These are phyloP conservation scores for Xylaria sp. DNA, from an alignment of 2,329 filamentous ascomycete species.

Conservation along the genomic window DNA sequence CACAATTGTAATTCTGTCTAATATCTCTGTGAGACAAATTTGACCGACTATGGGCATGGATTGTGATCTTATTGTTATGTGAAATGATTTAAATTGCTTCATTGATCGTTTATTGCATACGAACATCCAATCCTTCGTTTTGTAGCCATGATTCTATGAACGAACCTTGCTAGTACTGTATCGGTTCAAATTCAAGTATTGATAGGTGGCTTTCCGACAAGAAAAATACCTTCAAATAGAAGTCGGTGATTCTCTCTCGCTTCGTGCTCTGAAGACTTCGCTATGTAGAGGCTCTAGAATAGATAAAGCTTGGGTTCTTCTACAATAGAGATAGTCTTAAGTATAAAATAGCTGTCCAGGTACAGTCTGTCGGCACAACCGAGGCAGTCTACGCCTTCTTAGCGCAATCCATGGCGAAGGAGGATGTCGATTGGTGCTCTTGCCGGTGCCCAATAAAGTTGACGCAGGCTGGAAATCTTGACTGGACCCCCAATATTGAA, in stretches of 20 bases:
- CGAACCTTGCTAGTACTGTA: too few relatives aligned
- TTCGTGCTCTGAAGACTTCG: too few relatives aligned
- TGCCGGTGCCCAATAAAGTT: neutral
- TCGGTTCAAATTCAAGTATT: too few relatives aligned
- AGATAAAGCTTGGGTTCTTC: too few relatives aligned
- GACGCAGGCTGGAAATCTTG: neutral
- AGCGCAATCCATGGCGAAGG: too few relatives aligned
- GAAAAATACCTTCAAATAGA: too few relatives aligned
- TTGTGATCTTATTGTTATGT: neutral
- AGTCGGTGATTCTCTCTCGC: too few relatives aligned
- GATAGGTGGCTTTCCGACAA: too few relatives aligned
- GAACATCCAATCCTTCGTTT: neutral
- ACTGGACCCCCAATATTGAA: neutral
- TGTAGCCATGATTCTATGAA: neutral
- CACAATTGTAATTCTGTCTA: neutral
- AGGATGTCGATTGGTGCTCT: too few relatives aligned
- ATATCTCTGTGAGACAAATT: neutral
- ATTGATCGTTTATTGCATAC: neutral
- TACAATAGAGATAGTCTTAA: too few relatives aligned
- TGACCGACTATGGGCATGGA: neutral
- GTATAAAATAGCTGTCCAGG: neutral
- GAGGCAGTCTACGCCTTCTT: too few relatives aligned
- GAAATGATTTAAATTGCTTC: neutral
- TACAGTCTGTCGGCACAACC: neutral
- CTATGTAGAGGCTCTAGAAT: too few relatives aligned